These are phyloP conservation scores for Closterium sp. DNA, from an alignment of 139 green algal genomes.

Conservation along the genomic window DNA sequence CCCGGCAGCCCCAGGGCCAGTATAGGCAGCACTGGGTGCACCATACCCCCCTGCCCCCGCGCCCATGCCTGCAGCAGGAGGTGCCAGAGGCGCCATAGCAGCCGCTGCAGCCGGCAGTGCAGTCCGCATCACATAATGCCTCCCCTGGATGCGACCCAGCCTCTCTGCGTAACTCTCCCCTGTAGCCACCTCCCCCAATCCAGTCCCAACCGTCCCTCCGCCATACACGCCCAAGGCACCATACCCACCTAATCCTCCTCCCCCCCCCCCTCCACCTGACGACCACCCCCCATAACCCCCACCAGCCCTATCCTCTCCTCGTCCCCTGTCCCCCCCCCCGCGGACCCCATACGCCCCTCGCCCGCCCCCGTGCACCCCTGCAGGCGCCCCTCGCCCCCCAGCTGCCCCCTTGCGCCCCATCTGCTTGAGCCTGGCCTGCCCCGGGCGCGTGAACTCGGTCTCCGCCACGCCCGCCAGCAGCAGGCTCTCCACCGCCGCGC, in stretches of 20 bases:
- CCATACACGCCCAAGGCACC: neutral
- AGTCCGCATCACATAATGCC: conserved; percentile 9
- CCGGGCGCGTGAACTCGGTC: conserved; percentile 30
- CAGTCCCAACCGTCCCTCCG: neutral
- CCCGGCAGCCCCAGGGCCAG: neutral
- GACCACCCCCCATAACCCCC: conserved; percentile 2
- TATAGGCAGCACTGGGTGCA: neutral
- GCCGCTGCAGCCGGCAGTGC: neutral
- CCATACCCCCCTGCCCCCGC: neutral
- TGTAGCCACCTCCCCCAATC: neutral
- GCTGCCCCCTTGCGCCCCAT: conserved; percentile 9
- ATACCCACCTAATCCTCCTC: neutral
- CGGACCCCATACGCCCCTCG: conserved; percentile 3
- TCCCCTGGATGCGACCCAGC: conserved; percentile 11
- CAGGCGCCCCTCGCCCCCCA: neutral
- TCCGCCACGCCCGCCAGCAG: conserved; percentile 27
- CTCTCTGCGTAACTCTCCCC: conserved; percentile 16
- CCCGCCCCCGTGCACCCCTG: neutral
- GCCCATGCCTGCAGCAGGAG: neutral
- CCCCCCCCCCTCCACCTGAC: neutral
- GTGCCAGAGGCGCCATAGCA: neutral
- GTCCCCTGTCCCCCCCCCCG: conserved; percentile 10
- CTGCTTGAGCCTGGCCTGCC: conserved; percentile 24
- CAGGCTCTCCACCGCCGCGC: conserved; percentile 20
- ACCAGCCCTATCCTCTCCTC: conserved; percentile 7